phyloP scores from a whole-genome alignment of 2,329 filamentous ascomycete genomes.

The Graphiopsis chlorocephala region DNA sequence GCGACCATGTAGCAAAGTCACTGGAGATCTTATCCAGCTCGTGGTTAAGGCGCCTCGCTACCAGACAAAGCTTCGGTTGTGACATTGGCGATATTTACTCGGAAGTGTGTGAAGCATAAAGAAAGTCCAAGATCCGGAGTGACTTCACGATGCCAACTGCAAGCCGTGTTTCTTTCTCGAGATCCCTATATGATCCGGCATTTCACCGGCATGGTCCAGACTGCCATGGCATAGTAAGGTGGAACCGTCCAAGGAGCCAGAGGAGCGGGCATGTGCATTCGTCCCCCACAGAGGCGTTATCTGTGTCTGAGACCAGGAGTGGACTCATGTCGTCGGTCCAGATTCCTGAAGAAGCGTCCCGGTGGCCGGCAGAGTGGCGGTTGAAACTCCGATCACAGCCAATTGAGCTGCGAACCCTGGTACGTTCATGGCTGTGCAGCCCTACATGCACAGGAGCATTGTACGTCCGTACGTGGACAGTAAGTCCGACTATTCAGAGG shows the following conservation, averaged over 20 bases:
- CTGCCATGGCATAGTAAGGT: background rate
- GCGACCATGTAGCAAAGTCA: slow-evolving; percentile 10
- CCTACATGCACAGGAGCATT: background rate
- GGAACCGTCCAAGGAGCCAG: background rate
- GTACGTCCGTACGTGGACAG: background rate
- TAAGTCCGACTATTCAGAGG: background rate
- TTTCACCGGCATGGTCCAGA: slow-evolving; percentile 8
- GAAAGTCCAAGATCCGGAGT: background rate
- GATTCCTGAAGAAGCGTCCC: background rate
- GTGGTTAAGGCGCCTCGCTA: background rate
- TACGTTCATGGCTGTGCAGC: background rate
- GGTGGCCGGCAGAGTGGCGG: background rate
- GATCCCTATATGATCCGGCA: background rate
- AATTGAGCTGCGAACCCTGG: background rate
- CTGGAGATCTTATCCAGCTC: background rate
- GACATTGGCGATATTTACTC: slow-evolving; percentile 11
- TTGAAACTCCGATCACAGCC: background rate
- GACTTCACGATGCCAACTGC: background rate
- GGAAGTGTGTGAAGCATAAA: background rate
- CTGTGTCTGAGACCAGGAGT: background rate
- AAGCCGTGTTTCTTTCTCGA: background rate
- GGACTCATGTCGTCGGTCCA: background rate
- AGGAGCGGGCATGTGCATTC: background rate
- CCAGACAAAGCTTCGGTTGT: background rate
- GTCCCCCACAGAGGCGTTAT: background rate